A percentile compares a stretch with the other conserved stretches of the same genome.
These are phyloP conservation scores for Tulasnella sp. DNA, from an alignment of 768 basidiomycete species.

Conservation along the genomic window DNA sequence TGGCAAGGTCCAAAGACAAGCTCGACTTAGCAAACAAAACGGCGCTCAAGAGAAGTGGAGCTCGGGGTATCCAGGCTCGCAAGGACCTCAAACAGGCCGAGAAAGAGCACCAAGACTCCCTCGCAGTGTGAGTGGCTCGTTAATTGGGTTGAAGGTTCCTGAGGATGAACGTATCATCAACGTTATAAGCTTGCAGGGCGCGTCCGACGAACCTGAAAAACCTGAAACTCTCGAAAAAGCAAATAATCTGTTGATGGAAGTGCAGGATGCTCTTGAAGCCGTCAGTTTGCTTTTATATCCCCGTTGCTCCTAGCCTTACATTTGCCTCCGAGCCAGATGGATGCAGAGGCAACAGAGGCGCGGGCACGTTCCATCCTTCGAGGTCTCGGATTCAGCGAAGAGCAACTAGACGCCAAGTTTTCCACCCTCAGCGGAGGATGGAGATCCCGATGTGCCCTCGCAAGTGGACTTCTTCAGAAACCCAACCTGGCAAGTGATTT, in stretches of 20 bases:
- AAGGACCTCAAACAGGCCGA: conserved; percentile 45
- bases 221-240: conserved; percentile 22
- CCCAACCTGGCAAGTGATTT: conserved; percentile 32
- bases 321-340: conserved; percentile 22
- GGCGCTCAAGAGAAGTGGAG: conserved; percentile 46
- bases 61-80: conserved; percentile 50
- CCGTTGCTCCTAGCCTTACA: neutral
- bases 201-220: neutral
- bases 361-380: conserved; percentile 44
- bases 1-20: conserved; percentile 25
- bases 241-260: conserved; percentile 25
- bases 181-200: neutral
- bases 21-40: conserved; percentile 38
- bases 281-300: conserved; percentile 24
- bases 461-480: conserved; percentile 48
- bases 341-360: conserved; percentile 27
- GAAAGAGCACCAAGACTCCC: conserved; percentile 32
- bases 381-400: conserved; percentile 51
- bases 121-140: neutral
- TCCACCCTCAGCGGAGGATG: conserved; percentile 55
- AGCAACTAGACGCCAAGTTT: conserved; percentile 34
- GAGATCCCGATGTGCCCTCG: conserved; percentile 53
- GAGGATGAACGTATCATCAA: neutral
- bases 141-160: neutral
- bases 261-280: conserved; percentile 27